Conservation (phyloP, 75 land plant species). For the Azolla pinnata region DNA sequence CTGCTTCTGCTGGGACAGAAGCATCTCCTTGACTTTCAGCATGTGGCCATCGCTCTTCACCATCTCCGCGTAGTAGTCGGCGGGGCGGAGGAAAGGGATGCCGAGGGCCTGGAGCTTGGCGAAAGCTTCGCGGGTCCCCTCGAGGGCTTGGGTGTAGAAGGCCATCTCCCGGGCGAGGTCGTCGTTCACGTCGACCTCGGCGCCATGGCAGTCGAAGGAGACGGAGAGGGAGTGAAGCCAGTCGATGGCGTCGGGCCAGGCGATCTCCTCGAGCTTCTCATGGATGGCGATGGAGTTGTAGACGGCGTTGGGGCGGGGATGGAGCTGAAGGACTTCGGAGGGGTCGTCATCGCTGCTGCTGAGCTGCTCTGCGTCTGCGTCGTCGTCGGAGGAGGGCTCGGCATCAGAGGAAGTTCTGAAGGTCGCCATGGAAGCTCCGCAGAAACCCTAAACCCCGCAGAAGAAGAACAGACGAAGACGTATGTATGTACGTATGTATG, state of each 20-base stretch:
- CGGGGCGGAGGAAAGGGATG: slow-evolving; percentile 83
- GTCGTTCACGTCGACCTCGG: slow-evolving; percentile 70
- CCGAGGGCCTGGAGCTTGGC: slow-evolving; percentile 49
- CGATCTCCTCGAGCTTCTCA: slow-evolving; percentile 77
- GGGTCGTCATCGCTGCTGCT: slow-evolving; percentile 43
- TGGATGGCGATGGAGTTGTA: slow-evolving; percentile 55
- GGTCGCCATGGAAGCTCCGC: background rate
- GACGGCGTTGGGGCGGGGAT: slow-evolving; percentile 62
- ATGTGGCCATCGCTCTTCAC: slow-evolving; percentile 86
- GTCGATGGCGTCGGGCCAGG: slow-evolving; percentile 70
- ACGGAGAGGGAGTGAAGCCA: slow-evolving; percentile 67
- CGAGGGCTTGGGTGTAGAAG: slow-evolving; percentile 80
- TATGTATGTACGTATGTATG: too few species aligned
- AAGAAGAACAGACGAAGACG: too few species aligned
- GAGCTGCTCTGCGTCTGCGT: slow-evolving; percentile 19
- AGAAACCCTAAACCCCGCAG: too few species aligned
- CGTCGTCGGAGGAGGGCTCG: background rate
- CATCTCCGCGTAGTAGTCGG: slow-evolving; percentile 98
- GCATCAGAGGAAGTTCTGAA: background rate
- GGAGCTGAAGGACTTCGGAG: slow-evolving; percentile 38
- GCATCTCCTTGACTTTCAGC: slow-evolving; percentile 77
- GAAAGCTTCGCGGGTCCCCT: slow-evolving; percentile 65
- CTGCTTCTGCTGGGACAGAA: slow-evolving; percentile 56
- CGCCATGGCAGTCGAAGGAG: slow-evolving; percentile 26
- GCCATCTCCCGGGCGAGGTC: slow-evolving; percentile 73